Conservation (phyloP, 164 flowering plant species). For the Aristolochia contorta region DNA sequence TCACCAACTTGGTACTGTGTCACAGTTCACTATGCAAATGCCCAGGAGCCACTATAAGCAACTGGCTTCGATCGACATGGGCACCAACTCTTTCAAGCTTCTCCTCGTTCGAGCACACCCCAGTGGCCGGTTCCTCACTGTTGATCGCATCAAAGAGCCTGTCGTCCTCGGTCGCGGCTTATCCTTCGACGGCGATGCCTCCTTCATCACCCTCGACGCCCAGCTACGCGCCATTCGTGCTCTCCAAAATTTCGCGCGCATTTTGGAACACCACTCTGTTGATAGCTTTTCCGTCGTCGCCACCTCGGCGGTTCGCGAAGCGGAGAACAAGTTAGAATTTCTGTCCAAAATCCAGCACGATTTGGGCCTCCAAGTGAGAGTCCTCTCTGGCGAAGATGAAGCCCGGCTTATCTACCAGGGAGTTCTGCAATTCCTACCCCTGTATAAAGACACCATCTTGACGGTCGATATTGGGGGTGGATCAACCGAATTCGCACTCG, state of each 20-base stretch:
- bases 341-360: constrained; percentile 17
- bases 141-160: constrained; percentile 38
- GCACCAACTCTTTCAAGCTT: constrained; percentile 77
- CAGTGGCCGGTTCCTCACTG: constrained; percentile 38
- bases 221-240: constrained; percentile 33
- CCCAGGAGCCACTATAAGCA: constrained; percentile 36
- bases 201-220: constrained; percentile 24
- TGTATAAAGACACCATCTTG: constrained; percentile 26
- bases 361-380: constrained; percentile 25
- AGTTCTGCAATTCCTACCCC: constrained; percentile 43
- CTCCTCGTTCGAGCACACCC: constrained; percentile 37
- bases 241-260: constrained; percentile 25
- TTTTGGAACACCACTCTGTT: constrained; percentile 20
- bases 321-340: constrained; percentile 31
- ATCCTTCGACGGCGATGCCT: background rate
- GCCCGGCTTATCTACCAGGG: constrained; percentile 49
- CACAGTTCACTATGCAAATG: constrained; percentile 6
- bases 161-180: constrained; percentile 42
- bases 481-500: constrained; percentile 57
- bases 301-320: constrained; percentile 55
- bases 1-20: constrained; percentile 6
- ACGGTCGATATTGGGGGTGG: constrained; percentile 67
- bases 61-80: constrained; percentile 65
- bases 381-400: constrained; percentile 56
- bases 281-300: constrained; percentile 33